Percentiles rank a stretch among this genome's conserved stretches.
phyloP scores from a whole-genome alignment of 306 rosid species.

The Vicia villosa region DNA sequence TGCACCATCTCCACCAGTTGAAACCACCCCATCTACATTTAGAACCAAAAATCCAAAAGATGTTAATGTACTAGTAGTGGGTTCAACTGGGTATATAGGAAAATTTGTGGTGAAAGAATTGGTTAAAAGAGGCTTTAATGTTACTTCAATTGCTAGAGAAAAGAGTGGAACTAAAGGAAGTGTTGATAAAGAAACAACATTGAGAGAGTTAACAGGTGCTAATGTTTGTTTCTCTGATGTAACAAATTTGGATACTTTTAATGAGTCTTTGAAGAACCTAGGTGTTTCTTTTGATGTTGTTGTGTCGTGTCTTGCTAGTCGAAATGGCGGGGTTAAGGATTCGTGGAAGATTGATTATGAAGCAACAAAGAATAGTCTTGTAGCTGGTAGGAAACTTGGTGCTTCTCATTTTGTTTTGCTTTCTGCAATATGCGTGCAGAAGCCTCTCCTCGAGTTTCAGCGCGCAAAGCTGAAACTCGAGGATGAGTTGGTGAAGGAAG shows the following conservation, averaged over 20 bases:
- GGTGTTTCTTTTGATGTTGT: conserved; percentile 75
- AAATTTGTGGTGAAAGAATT: conserved; percentile 85
- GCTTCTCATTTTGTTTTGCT: conserved; percentile 93
- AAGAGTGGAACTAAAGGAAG: conserved; percentile 81
- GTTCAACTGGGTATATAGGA: conserved; percentile 97
- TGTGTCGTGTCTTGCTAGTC: conserved; percentile 94
- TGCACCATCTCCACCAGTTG: conserved; percentile 45
- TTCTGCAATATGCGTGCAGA: conserved; percentile 96
- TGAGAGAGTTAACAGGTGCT: conserved; percentile 69
- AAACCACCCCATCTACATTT: conserved; percentile 51
- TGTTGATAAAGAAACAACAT: conserved; percentile 57
- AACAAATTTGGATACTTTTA: conserved; percentile 62
- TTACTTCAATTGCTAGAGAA: conserved; percentile 81
- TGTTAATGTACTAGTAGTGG: conserved; percentile 72
- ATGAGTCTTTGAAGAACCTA: conserved; percentile 52
- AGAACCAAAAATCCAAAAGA: conserved; percentile 76
- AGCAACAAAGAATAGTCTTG: conserved; percentile 84
- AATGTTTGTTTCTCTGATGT: conserved; percentile 86
- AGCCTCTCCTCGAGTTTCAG: conserved; percentile 94
- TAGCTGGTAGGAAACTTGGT: conserved; percentile 78
- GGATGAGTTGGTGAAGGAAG: conserved; percentile 69
- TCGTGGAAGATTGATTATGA: conserved; percentile 98
- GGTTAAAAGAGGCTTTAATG: conserved; percentile 75
- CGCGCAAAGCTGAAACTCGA: conserved; percentile 92
- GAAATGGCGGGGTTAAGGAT: conserved; percentile 87